A percentile compares a stretch with the other conserved stretches of the same genome.
Conservation (phyloP, 1,284 basidiomycete genomes). For the Boletellus sp. region DNA sequence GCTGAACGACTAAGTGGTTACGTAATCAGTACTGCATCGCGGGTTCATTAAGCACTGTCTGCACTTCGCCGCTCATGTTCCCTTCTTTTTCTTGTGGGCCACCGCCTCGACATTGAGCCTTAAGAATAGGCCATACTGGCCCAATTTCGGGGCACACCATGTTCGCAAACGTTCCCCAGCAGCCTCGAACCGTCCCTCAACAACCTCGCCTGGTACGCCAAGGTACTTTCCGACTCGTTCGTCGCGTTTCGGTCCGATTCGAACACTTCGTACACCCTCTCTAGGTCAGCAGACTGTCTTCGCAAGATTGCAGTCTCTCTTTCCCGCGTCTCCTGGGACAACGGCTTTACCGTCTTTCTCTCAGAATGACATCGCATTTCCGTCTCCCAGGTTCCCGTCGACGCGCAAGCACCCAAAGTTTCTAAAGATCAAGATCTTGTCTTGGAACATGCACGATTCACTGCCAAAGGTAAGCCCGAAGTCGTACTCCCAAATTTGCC, state of each 20-base stretch:
- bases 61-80: conserved; percentile 22
- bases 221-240: conserved; percentile 15
- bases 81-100: conserved; percentile 17
- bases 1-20: conserved; percentile 6
- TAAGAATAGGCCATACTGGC: conserved; percentile 28
- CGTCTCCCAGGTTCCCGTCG: conserved; percentile 24
- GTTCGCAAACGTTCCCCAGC: conserved; percentile 21
- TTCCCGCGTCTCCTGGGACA: conserved; percentile 32
- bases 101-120: conserved; percentile 28
- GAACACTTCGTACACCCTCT: background rate
- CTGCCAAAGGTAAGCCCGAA: conserved; percentile 57
- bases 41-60: conserved; percentile 18
- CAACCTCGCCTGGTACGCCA: conserved; percentile 21
- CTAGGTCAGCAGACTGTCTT: conserved; percentile 39
- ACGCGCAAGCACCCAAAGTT: conserved; percentile 37
- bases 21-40: conserved; percentile 23
- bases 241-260: conserved; percentile 3
- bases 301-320: conserved; percentile 43
- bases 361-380: conserved; percentile 18
- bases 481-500: background rate
- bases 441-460: conserved; percentile 80
- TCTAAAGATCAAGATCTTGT: conserved; percentile 49
- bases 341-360: conserved; percentile 13
- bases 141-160: conserved; percentile 19
- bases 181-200: conserved; percentile 15